Base-by-base conservation (phyloP, 1,284 basidiomycete species). In the Phellopilus nigrolimitatus region DNA sequence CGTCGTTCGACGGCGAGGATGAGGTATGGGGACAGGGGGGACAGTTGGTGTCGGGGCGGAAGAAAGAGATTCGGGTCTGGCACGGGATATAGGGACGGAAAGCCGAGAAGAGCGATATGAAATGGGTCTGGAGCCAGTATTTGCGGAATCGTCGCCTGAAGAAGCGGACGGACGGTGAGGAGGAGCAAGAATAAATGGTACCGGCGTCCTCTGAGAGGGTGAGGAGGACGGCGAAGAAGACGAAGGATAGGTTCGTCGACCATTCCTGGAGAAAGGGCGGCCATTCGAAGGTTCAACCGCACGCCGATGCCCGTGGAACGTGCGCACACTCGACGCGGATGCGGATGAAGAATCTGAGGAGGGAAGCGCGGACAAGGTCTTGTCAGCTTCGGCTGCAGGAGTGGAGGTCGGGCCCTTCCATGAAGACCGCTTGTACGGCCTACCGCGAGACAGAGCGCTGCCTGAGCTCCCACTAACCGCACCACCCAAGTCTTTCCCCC, bases 161-260 rank as follows among this genome's bases (percentile, higher is more conserved):
- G 22, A 5, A 17, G 38, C 10, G 3, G 38, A 3, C 40, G 48
- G 51, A 34, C 47, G 55, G 39, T 60, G 51, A 36, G 58, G 56
- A 40, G 64, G 51, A 21, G 54, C 49, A 7, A 67, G 51, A 41
- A 67, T 53, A 9, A 67, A 61, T 49, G 68, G 60, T 56, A 70
- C 60, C 39, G 72, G 71, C 51, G 63, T 61, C 21, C 67, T 63
- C 27, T 72, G 66, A 17, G 72, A 67, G 19, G 65, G 74, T 10
- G 79, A 76, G 30, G 73, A 74, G 3, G 79, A 75, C 2, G 75
- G 76, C 5, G 74, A 80, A 21, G 72, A 73, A 15, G 72, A 73
- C 37, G 53, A 44, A 7, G 42, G 28, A 30, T 46, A 59, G 62
- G 49, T 10, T 22, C 28, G 41, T 24, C 39, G 6, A 25, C 17